A percentile compares a stretch with the other conserved stretches of the same genome.
Conservation (phyloP, 495 filamentous ascomycete genomes). For the Lophiotrema nucula region DNA sequence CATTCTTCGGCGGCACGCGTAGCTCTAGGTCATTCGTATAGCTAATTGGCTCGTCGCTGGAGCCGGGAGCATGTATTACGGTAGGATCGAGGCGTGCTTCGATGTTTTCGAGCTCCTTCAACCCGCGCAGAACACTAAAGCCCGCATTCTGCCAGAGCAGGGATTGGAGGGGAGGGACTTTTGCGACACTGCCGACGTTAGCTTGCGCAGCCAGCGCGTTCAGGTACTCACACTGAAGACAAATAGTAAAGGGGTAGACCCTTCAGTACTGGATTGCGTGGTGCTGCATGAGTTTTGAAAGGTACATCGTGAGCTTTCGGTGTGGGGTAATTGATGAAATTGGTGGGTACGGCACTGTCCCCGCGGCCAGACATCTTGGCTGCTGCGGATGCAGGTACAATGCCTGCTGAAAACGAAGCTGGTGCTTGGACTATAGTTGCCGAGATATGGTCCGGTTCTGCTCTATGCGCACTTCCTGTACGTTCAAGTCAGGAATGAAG, state of each 20-base stretch:
- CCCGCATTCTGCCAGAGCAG: conserved; percentile 75
- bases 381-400: too few species aligned
- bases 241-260: conserved; percentile 33
- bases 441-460: too few species aligned
- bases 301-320: conserved; percentile 29
- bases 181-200: conserved; percentile 50
- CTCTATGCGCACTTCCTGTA: too few species aligned
- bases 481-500: too few species aligned
- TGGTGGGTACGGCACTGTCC: neutral
- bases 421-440: too few species aligned
- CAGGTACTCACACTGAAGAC: conserved; percentile 29
- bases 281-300: conserved; percentile 31
- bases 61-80: conserved; percentile 63
- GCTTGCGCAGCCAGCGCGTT: neutral
- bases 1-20: conserved; percentile 30
- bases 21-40: conserved; percentile 21
- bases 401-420: too few species aligned
- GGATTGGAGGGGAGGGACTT: conserved; percentile 54
- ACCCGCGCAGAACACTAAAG: conserved; percentile 60
- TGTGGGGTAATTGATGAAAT: conserved; percentile 32
- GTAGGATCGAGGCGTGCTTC: conserved; percentile 76
- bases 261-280: conserved; percentile 36
- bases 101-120: conserved; percentile 59
- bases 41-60: conserved; percentile 34
- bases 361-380: conserved; percentile 7